A percentile compares a stretch with the other conserved stretches of the same genome.
Conservation (phyloP, 495 filamentous ascomycete genomes). For the Lichina pygmaea region DNA sequence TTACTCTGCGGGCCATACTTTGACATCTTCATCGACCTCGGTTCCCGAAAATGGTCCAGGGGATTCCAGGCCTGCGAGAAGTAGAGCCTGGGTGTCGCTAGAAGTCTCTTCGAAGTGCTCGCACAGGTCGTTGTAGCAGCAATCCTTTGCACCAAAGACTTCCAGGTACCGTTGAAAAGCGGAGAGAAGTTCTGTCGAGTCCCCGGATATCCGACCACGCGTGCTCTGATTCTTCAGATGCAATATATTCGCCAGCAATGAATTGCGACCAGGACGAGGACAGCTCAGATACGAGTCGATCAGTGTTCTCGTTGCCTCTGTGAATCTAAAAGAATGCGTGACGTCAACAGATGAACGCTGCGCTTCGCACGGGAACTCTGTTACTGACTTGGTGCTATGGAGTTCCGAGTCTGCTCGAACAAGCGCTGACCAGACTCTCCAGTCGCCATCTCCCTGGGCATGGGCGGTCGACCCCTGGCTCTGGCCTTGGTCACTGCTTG, state of each 20-base stretch:
- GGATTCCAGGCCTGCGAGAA: no score
- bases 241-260: constrained; percentile 13
- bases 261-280: constrained; percentile 16
- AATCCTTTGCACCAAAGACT: constrained; percentile 20
- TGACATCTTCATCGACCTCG: no score
- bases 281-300: constrained; percentile 1
- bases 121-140: constrained; percentile 26
- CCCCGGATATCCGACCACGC: not conserved
- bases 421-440: constrained; percentile 25
- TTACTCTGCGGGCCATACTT: no score
- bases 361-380: no score
- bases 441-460: constrained; percentile 21
- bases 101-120: not conserved
- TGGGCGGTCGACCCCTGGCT: not conserved
- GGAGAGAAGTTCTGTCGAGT: constrained; percentile 11
- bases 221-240: not conserved
- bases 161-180: constrained; percentile 22
- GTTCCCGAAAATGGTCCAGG: no score
- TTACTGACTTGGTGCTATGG: constrained; percentile 11
- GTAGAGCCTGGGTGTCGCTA: no score
- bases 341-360: no score
- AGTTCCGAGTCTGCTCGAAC: constrained; percentile 10
- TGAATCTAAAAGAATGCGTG: no score
- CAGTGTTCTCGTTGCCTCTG: constrained; percentile 2
- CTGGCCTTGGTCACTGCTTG: no score